Conservation (phyloP, 257 asterid species). For the Catharanthus roseus region DNA sequence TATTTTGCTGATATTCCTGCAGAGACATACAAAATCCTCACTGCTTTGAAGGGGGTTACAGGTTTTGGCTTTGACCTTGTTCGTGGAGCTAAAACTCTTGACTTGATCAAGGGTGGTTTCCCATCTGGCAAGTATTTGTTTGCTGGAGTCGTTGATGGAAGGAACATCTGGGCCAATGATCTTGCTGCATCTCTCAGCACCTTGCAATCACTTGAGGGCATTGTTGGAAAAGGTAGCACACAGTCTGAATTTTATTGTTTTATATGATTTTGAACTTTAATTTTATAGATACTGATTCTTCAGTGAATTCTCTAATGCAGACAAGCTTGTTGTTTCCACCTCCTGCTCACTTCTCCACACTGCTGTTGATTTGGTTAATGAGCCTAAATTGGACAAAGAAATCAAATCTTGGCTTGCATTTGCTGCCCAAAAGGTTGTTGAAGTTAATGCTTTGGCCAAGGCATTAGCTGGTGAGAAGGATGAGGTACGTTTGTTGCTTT, state of each 20-base stretch:
- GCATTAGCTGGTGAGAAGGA: slow-evolving; percentile 77
- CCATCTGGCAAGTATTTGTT: slow-evolving; percentile 89
- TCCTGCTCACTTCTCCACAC: slow-evolving; percentile 92
- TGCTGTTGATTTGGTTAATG: slow-evolving; percentile 87
- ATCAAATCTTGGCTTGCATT: slow-evolving; percentile 97
- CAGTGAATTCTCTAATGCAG: slow-evolving; percentile 32
- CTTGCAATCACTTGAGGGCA: slow-evolving; percentile 64
- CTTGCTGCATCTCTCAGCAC: slow-evolving; percentile 57
- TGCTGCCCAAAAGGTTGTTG: slow-evolving; percentile 92
- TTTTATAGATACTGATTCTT: neutral
- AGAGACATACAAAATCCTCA: slow-evolving; percentile 66
- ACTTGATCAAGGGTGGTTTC: slow-evolving; percentile 70
- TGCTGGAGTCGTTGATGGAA: slow-evolving; percentile 98
- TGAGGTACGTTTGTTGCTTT: slow-evolving; percentile 44
- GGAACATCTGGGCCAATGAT: slow-evolving; percentile 99
- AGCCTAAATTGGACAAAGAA: slow-evolving; percentile 79
- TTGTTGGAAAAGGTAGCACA: slow-evolving; percentile 81
- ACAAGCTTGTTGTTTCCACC: slow-evolving; percentile 92
- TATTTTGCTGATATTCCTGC: slow-evolving; percentile 87
- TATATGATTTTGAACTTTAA: neutral
- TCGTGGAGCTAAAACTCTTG: slow-evolving; percentile 78
- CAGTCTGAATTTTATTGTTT: neutral
- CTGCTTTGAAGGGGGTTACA: slow-evolving; percentile 63
- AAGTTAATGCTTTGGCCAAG: slow-evolving; percentile 92
- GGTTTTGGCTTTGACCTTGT: slow-evolving; percentile 86